Base-by-base conservation (phyloP, 2,329 filamentous ascomycete species). In the Fusarium neocosmosporiellum region DNA sequence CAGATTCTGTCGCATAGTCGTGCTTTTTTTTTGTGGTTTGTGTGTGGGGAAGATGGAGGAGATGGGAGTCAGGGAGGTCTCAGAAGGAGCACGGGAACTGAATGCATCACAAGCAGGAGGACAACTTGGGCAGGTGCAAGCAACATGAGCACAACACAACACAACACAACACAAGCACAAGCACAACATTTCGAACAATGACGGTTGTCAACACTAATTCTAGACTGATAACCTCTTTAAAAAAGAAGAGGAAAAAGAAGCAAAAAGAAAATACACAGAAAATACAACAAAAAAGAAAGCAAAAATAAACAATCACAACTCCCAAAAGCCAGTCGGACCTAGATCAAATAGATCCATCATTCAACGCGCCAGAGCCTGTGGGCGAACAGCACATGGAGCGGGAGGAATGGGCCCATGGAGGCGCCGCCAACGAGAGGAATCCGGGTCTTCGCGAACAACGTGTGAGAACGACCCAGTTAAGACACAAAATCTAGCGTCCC, bases 361-460 rank as follows among this genome's bases (percentile, higher is more conserved):
- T 62, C 41, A 58, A 53, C 62, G 61, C 61, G 66, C 66, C 70
- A 70, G 64, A 58, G 55, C 65, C 69, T 66, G 69, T 70, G 65
- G 65, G 69, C 36, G 70, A 74, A 73, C 76, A 77, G 67, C 72
- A 59, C 72, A 75, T 72, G 66, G 46, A 74, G 62, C 60, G 65
- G 65, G 63, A 58, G 41, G 63, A 69, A 78, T 78, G 76, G 75
- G 76, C 65, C 72, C 76, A 78, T 75, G 53, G 72, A 72, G 73
- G 73, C 75, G 73, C 62, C 67, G 62, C 53, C 54, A 65, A 65
- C 65, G 58, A 65, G 70, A 65, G 65, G 59, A 67, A 73, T 69
- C 75, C 75, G 75, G 75, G 69, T 70, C 71, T 73, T 74, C 68
- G 65, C 71, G 71, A 73, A 73, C 67, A 74, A 73, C 71, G 71